phyloP scores from a whole-genome alignment of 2,329 filamentous ascomycete genomes.

The Chaetomiaceae sp. region DNA sequence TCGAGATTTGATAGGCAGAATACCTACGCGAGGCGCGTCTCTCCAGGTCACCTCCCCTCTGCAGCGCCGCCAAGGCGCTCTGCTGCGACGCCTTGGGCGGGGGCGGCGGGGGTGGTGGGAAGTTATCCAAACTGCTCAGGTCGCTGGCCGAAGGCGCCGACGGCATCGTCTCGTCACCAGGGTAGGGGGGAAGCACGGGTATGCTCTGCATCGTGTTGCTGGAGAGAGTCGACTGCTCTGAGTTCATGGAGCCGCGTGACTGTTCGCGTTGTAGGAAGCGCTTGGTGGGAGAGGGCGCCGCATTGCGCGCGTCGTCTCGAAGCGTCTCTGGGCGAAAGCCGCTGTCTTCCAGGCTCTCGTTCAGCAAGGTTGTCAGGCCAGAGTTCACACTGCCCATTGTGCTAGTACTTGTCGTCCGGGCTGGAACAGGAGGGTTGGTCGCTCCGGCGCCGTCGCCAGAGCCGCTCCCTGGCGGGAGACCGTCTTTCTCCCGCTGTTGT shows the following conservation, averaged over 20 bases:
- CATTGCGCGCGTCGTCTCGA: constrained; percentile 30
- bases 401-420: constrained; percentile 54
- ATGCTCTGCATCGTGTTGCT: constrained; percentile 72
- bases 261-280: constrained; percentile 48
- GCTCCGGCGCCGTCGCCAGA: constrained; percentile 29
- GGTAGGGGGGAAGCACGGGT: constrained; percentile 68
- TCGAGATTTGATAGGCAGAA: constrained; percentile 94
- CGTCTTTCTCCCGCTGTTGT: constrained; percentile 54
- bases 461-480: constrained; percentile 22
- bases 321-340: constrained; percentile 43
- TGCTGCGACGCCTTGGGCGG: constrained; percentile 79
- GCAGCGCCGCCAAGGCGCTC: constrained; percentile 84
- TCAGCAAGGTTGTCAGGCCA: constrained; percentile 53
- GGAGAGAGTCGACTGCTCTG: constrained; percentile 64
- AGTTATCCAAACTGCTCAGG: constrained; percentile 56
- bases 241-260: constrained; percentile 46
- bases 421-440: constrained; percentile 38
- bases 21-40: constrained; percentile 88
- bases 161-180: constrained; percentile 53
- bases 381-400: constrained; percentile 54
- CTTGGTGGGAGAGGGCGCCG: constrained; percentile 44
- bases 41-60: constrained; percentile 88
- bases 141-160: constrained; percentile 40
- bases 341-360: constrained; percentile 52
- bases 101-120: constrained; percentile 70